Base-by-base conservation (phyloP, 306 rosid species). In the Pterocarpus macrocarpus region DNA sequence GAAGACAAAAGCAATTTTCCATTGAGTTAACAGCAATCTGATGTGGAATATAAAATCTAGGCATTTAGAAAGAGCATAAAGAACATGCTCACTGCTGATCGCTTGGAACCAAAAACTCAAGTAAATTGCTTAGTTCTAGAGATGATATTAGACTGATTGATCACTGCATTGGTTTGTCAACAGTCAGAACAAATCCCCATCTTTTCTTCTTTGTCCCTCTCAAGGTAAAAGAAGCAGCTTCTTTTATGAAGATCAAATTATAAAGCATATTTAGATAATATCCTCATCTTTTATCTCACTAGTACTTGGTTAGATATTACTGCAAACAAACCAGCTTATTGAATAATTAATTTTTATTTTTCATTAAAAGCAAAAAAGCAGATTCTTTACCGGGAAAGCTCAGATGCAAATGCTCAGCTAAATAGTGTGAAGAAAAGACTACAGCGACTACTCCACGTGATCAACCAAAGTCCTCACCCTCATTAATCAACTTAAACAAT, bases 41-140 rank as follows among this genome's bases (percentile, higher is more conserved):
- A 28, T 35, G 64, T 36, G 58, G n/a, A 67, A 28, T 17, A 36
- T 28, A 75, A 53, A 64, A 64, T 45, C 41, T 5, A 45, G 13
- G 71, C 66, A 56, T 78, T 39, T n/a, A 55, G 53, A 55, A 52
- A 52, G 69, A 41, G 62, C 33, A 56, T 12, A 66, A 34, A 62
- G 77, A 75, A 81, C 7, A 6, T 66, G 70, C 70, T 69, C 61
- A 34, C 15, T 1, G 41, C 70, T 50, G 35, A 59, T 79, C 74
- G 49, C 73, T 49, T 39, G 57, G 53, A 8, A 57, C 39, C 63
- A 33, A 67, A 69, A 33, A 17, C 16, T 69, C 64, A 52, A 65
- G 47, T 17, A 63, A 73, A 34, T 30, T 11, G 62, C 47, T 38
- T 64, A 56, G 63, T 63, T 38, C 61, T 41, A 63, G 64, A 12